Base-by-base conservation (phyloP, 1,139 yeast genomes). In the Taphrina pruni region DNA sequence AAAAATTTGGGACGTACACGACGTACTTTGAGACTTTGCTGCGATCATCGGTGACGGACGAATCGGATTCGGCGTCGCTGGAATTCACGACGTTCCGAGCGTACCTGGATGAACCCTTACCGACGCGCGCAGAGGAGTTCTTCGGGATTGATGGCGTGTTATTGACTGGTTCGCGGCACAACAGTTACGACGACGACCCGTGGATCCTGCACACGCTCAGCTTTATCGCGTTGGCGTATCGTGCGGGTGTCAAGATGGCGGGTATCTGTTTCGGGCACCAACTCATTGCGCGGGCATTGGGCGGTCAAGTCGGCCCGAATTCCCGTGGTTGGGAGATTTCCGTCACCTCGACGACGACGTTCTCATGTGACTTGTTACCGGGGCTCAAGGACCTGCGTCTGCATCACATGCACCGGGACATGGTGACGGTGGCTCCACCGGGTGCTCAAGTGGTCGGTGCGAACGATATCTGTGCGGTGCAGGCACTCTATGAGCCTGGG, bases 261-360 rank as follows among this genome's bases (percentile, higher is more conserved):
- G 79, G 75, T 12, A 61, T 91, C 52, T 92, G 97, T 77, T 91
- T 90, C 77, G 97, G 97, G 1, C 97, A 91, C 77, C 97, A 92
- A 76, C 81, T 90, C 21, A 77, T 90, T 38, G 88, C 87, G 1
- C 82, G 87, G 70, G 86, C 88, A 6, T 78, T 90, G 61, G 94
- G 91, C 1, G 83, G 86, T 51, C 78, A 79, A 62, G 88, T 88
- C 3, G 86, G 80, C 6, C 80, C 86, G 71, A 89, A 87, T 76
- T 77, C 80, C 0, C 72, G 78, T 48, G 95, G 95, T 1, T 88
- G 94, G 90, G 97, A 91, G 77, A 79, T 85, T 64, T 92, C 96
- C 0, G 81, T 85, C 2, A 81, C 85, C 2, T 79, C 84, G 7
- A 79, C 90, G n/a, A 73, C 79, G 36, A 81, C 79, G 21, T 67